These are phyloP conservation scores for Nyctanthes arbortristis DNA, from an alignment of 257 asterid genomes.

Conservation along the genomic window DNA sequence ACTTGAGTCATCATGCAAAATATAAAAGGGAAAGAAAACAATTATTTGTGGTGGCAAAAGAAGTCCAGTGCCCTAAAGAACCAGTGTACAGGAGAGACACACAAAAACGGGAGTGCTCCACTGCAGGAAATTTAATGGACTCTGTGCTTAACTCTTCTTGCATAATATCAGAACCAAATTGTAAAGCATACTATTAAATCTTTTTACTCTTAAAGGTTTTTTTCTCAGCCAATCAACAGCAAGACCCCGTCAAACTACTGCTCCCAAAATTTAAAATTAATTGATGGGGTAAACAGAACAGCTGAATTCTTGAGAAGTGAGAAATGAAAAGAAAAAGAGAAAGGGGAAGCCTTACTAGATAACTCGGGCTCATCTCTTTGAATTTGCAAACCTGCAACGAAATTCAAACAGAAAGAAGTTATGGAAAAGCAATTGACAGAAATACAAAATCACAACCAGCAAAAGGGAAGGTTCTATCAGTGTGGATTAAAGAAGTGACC, in stretches of 20 bases:
- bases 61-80: not conserved
- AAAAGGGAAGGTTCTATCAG: not conserved
- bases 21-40: no score
- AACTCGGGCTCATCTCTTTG: conserved; percentile 68
- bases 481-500: conserved; percentile 32
- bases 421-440: not conserved
- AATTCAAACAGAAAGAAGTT: conserved; percentile 6
- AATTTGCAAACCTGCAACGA: conserved; percentile 74
- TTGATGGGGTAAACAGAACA: no score
- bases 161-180: conserved; percentile 8
- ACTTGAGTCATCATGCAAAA: conserved; percentile 2
- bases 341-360: conserved; percentile 52
- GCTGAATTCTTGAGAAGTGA: not conserved
- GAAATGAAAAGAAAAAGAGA: not conserved
- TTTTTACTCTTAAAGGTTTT: not conserved
- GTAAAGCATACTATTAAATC: not conserved
- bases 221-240: conserved; percentile 1
- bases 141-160: conserved; percentile 4
- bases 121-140: not conserved
- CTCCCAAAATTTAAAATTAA: not conserved
- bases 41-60: not conserved
- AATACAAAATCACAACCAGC: not conserved
- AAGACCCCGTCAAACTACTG: not conserved
- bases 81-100: not conserved
- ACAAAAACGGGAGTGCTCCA: not conserved